A percentile compares a stretch with the other conserved stretches of the same genome.
phyloP scores from a whole-genome alignment of 441 rosid species.

The Syzygium syzygioides region DNA sequence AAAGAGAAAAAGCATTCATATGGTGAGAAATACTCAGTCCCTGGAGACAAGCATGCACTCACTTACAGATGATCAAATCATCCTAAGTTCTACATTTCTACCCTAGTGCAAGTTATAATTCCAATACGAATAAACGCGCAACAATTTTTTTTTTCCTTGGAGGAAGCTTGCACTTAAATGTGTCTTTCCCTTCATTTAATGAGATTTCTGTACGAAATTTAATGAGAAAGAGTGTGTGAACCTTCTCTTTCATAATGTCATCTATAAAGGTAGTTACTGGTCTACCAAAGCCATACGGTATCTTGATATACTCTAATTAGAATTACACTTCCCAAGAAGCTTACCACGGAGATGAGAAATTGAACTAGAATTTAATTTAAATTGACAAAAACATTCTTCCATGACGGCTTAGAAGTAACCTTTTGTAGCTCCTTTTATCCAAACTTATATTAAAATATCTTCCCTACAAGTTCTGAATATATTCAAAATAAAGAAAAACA shows the following conservation, averaged over 20 bases:
- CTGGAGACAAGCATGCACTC: neutral
- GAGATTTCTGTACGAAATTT: neutral
- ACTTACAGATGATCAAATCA: neutral
- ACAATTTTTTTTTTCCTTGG: neutral
- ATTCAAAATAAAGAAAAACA: neutral
- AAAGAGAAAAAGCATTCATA: neutral
- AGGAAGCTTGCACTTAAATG: neutral
- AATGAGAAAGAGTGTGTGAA: neutral
- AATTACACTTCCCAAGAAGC: neutral
- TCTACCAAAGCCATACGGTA: neutral
- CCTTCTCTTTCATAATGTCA: neutral
- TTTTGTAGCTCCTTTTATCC: neutral
- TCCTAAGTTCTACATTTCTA: neutral
- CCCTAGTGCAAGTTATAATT: neutral
- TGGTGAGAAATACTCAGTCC: neutral
- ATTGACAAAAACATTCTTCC: neutral
- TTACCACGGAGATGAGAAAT: neutral
- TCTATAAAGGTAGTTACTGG: neutral
- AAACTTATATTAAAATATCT: neutral
- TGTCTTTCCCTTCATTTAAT: neutral
- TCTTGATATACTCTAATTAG: neutral
- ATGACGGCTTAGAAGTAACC: neutral
- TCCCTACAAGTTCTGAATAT: neutral
- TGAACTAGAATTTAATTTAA: neutral
- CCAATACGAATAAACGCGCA: neutral